A percentile compares a stretch with the other conserved stretches of the same genome.
phyloP scores from a whole-genome alignment of 2,329 filamentous ascomycete genomes.

The Penicillium frequentans region DNA sequence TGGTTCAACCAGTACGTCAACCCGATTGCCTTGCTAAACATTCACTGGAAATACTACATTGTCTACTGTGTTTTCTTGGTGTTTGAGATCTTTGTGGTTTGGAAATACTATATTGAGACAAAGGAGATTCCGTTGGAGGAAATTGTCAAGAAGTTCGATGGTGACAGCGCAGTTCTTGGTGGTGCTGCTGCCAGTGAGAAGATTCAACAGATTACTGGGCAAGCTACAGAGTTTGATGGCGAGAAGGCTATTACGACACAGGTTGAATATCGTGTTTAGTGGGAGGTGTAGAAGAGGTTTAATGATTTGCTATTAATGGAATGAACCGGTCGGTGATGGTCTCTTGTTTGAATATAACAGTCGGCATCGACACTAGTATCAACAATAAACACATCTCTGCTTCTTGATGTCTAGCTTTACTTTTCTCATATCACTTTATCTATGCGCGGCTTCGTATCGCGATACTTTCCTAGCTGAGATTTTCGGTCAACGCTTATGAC shows the following conservation, averaged over 20 bases:
- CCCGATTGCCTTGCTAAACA: constrained; percentile 30
- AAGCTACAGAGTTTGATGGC: background rate
- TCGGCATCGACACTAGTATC: no score
- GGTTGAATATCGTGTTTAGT: constrained; percentile 2
- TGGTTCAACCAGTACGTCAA: constrained; percentile 41
- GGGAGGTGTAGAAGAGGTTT: background rate
- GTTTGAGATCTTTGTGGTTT: constrained; percentile 31
- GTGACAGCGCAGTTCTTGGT: constrained; percentile 16
- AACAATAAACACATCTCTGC: no score
- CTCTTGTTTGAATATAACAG: background rate
- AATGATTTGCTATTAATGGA: background rate
- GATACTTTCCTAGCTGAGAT: no score
- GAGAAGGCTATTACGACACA: constrained; percentile 13
- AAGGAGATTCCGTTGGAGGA: constrained; percentile 34
- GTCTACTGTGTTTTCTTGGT: constrained; percentile 37
- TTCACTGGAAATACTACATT: constrained; percentile 41
- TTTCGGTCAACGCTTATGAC: no score
- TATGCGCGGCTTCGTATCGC: no score
- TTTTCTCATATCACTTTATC: no score
- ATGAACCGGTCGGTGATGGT: background rate
- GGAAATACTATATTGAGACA: constrained; percentile 37
- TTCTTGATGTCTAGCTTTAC: no score
- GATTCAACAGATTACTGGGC: constrained; percentile 4
- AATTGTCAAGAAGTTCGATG: constrained; percentile 37
- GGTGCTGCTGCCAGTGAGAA: constrained; percentile 14